Evolutionary conservation across 2,329 filamentous ascomycete species (phyloP).

Genomic region (Fusarium caatingaense): DNA sequence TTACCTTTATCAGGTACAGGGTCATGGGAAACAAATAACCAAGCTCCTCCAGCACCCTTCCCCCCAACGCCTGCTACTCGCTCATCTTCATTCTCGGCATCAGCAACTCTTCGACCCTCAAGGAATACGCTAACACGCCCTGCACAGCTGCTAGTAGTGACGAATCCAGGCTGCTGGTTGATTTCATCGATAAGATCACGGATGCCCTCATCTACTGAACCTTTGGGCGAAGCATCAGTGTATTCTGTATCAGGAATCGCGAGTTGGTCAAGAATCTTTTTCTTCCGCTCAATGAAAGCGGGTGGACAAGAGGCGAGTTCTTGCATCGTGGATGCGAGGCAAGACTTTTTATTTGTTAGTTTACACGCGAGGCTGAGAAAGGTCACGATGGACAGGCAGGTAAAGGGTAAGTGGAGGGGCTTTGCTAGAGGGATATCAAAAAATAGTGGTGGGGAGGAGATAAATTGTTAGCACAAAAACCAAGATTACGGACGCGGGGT

Average conservation of each 20-base stretch:
- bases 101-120: slow-evolving; percentile 71
- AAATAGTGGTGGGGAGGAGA: not conserved
- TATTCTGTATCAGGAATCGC: slow-evolving; percentile 76
- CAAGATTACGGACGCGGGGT: slow-evolving; percentile 42
- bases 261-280: slow-evolving; percentile 77
- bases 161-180: slow-evolving; percentile 78
- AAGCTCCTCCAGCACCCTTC: slow-evolving; percentile 85
- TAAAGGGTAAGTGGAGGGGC: slow-evolving; percentile 22
- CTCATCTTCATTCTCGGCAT: slow-evolving; percentile 34
- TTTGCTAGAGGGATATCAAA: slow-evolving; percentile 25
- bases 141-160: slow-evolving; percentile 94
- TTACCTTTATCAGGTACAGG: slow-evolving; percentile 60
- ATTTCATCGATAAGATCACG: slow-evolving; percentile 81
- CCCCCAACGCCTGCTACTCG: slow-evolving; percentile 75
- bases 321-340: slow-evolving; percentile 44
- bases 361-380: slow-evolving; percentile 42
- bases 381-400: slow-evolving; percentile 19
- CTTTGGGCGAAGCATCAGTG: slow-evolving; percentile 88
- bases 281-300: slow-evolving; percentile 72
- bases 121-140: slow-evolving; percentile 89
- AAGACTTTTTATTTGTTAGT: slow-evolving; percentile 37
- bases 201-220: slow-evolving; percentile 83
- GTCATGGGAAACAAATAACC: slow-evolving; percentile 91
- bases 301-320: slow-evolving; percentile 49
- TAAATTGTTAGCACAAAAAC: slow-evolving; percentile 27